phyloP scores from a whole-genome alignment of 805 yeast genomes.

The Hanseniaspora nectarophila region DNA sequence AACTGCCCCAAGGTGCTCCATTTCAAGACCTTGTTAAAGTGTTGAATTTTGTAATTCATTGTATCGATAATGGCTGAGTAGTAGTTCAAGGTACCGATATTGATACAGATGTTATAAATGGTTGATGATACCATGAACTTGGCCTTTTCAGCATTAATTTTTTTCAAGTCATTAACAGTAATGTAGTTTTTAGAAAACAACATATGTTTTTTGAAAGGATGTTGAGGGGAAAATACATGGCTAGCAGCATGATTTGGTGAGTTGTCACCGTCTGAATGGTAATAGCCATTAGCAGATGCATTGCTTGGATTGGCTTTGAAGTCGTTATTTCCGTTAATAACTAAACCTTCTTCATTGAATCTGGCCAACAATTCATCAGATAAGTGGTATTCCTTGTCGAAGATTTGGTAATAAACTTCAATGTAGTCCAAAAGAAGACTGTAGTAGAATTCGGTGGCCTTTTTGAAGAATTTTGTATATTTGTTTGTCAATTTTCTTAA shows the following conservation, averaged over 20 bases:
- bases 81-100: conserved; percentile 49
- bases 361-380: conserved; percentile 9
- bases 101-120: conserved; percentile 35
- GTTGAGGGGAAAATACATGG: background rate
- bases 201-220: conserved; percentile 9
- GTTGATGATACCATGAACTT: conserved; percentile 17
- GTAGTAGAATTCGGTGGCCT: conserved; percentile 38
- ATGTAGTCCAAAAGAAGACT: conserved; percentile 15
- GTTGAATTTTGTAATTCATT: conserved; percentile 30
- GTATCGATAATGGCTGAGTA: conserved; percentile 37
- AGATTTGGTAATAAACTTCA: conserved; percentile 4
- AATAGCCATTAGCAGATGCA: no score
- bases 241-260: background rate
- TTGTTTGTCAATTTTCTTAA: conserved; percentile 43
- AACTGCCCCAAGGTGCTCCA: conserved; percentile 43
- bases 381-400: background rate
- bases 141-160: conserved; percentile 12
- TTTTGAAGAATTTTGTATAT: conserved; percentile 39
- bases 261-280: background rate
- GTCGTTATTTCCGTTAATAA: conserved; percentile 10
- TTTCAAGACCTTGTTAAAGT: conserved; percentile 35
- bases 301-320: background rate
- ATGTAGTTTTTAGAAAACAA: conserved; percentile 9
- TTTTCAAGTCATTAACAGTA: conserved; percentile 15
- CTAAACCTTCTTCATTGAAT: conserved; percentile 11